Percentiles rank a stretch among this genome's conserved stretches.
Conservation (phyloP, 495 filamentous ascomycete genomes). For the Terfezia boudieri region DNA sequence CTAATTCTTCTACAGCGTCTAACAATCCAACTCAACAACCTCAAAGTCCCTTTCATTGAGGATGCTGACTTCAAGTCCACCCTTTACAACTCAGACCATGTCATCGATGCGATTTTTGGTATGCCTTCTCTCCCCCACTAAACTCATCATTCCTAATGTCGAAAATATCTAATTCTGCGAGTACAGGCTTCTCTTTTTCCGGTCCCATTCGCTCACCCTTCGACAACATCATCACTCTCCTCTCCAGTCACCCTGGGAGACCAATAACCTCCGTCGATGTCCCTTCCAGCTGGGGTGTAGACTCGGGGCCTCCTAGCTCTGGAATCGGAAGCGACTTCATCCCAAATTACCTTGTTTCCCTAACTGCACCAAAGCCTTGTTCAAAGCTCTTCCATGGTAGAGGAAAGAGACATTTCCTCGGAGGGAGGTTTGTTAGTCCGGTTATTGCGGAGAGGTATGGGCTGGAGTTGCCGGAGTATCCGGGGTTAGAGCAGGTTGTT, state of each 20-base stretch:
- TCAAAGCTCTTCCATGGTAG: constrained; percentile 66
- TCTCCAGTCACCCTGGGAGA: constrained; percentile 31
- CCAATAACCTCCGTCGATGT: constrained; percentile 79
- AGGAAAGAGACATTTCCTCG: constrained; percentile 10
- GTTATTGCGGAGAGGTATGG: constrained; percentile 72
- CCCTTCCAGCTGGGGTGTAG: constrained; percentile 83
- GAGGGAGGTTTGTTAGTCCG: constrained; percentile 41
- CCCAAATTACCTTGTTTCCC: constrained; percentile 55
- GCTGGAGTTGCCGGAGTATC: constrained; percentile 31
- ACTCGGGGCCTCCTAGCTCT: constrained; percentile 52
- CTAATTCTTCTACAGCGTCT: constrained; percentile 29
- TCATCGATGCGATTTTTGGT: constrained; percentile 91
- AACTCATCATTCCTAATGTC: not conserved
- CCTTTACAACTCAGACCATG: constrained; percentile 44
- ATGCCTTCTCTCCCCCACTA: constrained; percentile 8
- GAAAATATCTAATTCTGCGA: too few species aligned
- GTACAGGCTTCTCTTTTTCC: constrained; percentile 53
- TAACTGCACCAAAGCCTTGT: constrained; percentile 90
- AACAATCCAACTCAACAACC: constrained; percentile 56
- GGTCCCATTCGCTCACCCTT: constrained; percentile 83
- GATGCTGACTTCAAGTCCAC: constrained; percentile 40
- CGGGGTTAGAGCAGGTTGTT: too few species aligned
- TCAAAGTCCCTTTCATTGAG: constrained; percentile 62
- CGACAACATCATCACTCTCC: constrained; percentile 55
- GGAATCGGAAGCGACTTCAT: constrained; percentile 35